These are phyloP conservation scores for Diospyros lotus DNA, from an alignment of 148 eudicot genomes.

Conservation along the genomic window DNA sequence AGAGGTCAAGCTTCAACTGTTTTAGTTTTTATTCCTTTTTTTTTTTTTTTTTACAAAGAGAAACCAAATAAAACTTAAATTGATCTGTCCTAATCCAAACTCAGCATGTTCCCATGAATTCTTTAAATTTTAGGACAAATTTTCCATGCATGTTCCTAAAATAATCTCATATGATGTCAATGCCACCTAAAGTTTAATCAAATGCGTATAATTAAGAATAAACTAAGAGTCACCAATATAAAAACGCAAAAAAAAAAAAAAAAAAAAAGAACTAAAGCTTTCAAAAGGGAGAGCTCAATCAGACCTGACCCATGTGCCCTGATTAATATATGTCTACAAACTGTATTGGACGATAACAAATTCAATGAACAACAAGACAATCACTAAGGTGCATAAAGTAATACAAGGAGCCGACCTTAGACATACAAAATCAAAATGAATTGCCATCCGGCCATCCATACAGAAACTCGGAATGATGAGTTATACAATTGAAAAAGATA, in stretches of 20 bases:
- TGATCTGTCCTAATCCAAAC: too few species aligned
- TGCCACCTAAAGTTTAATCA: background rate
- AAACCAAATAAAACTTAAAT: too few species aligned
- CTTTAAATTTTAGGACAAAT: too few species aligned
- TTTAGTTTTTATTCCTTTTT: too few species aligned
- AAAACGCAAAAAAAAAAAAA: conserved; percentile 1
- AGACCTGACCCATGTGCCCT: conserved; percentile 17
- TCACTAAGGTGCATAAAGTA: conserved; percentile 6
- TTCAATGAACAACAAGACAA: conserved; percentile 8
- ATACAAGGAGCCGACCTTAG: background rate
- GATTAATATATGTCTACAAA: conserved; percentile 13
- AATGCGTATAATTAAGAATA: background rate
- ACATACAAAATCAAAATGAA: background rate
- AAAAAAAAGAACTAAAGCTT: background rate
- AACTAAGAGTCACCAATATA: conserved; percentile 6
- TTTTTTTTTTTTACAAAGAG: too few species aligned
- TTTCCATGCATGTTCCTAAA: background rate
- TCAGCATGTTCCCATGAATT: too few species aligned
- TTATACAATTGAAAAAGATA: background rate
- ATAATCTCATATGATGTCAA: background rate
- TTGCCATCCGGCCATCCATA: background rate
- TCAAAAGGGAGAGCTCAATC: conserved; percentile 10
- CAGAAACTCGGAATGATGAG: background rate
- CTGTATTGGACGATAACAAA: background rate
- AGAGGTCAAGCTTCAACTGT: too few species aligned